phyloP scores from a whole-genome alignment of 2,329 filamentous ascomycete species.

The Ophiostoma tasmaniense region DNA sequence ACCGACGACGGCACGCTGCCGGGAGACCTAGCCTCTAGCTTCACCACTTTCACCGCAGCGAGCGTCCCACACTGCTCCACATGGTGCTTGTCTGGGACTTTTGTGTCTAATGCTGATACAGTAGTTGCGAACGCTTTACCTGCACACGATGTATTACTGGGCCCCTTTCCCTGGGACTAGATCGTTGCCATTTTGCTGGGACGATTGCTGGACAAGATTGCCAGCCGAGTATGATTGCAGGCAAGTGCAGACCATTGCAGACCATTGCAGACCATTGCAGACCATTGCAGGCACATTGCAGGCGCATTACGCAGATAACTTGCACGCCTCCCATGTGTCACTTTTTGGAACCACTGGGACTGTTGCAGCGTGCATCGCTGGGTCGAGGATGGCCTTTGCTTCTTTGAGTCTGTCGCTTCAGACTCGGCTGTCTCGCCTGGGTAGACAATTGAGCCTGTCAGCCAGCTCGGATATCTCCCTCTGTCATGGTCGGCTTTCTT shows the following conservation, averaged over 20 bases:
- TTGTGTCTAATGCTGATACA: not conserved
- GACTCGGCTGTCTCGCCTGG: not conserved
- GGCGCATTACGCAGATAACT: not conserved
- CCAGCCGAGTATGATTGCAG: not conserved
- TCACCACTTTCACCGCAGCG: conserved; percentile 8
- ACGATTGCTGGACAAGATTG: conserved; percentile 3
- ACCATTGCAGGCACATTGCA: not conserved
- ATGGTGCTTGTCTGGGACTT: not conserved
- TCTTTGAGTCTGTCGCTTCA: not conserved
- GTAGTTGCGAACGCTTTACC: too few relatives aligned
- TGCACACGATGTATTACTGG: not conserved
- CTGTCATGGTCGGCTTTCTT: not conserved
- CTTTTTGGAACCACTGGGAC: not conserved
- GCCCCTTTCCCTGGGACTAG: not conserved
- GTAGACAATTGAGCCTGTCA: not conserved
- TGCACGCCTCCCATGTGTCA: not conserved
- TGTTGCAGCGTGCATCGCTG: not conserved
- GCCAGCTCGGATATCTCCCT: not conserved
- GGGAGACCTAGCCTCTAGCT: conserved; percentile 3
- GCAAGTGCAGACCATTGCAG: not conserved
- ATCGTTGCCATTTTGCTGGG: conserved; percentile 1
- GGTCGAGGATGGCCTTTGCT: not conserved
- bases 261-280: not conserved
- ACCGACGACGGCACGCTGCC: conserved; percentile 17
- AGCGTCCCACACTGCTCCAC: conserved; percentile 15